A percentile compares a stretch with the other conserved stretches of the same genome.
Evolutionary conservation across 2,329 filamentous ascomycete species (phyloP).

Genomic region (Hypoxylon rubiginosum): DNA sequence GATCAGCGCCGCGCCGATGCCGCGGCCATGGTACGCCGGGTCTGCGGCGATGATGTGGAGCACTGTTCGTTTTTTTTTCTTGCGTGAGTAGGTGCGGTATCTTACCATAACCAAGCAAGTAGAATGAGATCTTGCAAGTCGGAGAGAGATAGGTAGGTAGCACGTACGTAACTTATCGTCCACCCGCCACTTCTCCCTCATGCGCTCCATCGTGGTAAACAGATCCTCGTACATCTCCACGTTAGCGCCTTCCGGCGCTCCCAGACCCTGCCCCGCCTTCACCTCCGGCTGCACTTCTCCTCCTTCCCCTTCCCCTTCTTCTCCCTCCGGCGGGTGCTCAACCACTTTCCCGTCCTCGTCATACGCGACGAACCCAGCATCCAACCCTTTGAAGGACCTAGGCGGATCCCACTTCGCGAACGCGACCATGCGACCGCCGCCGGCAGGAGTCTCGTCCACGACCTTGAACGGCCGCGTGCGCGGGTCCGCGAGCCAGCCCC

Average conservation of each 20-base stretch:
- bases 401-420: conserved; percentile 49
- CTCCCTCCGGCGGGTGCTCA: background rate
- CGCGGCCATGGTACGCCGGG: conserved; percentile 45
- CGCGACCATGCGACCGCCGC: conserved; percentile 42
- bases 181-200: conserved; percentile 45
- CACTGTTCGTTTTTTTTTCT: conserved; percentile 19
- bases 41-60: conserved; percentile 47
- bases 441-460: conserved; percentile 40
- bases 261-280: conserved; percentile 8
- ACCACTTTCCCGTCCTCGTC: conserved; percentile 32
- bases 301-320: conserved; percentile 2
- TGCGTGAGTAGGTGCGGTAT: background rate
- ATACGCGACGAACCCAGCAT: conserved; percentile 43
- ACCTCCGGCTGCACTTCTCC: conserved; percentile 16
- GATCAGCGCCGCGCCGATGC: conserved; percentile 45
- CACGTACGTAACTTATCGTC: conserved; percentile 47
- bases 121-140: background rate
- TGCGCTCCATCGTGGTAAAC: conserved; percentile 37
- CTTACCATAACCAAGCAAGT: background rate
- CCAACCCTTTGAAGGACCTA: conserved; percentile 35
- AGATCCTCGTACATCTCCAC: conserved; percentile 41
- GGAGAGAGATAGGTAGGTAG: background rate
- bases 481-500: conserved; percentile 45
- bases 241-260: conserved; percentile 43
- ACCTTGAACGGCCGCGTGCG: conserved; percentile 49